These are phyloP conservation scores for Bassia scoparia DNA, from an alignment of 148 eudicot species.

Conservation along the genomic window DNA sequence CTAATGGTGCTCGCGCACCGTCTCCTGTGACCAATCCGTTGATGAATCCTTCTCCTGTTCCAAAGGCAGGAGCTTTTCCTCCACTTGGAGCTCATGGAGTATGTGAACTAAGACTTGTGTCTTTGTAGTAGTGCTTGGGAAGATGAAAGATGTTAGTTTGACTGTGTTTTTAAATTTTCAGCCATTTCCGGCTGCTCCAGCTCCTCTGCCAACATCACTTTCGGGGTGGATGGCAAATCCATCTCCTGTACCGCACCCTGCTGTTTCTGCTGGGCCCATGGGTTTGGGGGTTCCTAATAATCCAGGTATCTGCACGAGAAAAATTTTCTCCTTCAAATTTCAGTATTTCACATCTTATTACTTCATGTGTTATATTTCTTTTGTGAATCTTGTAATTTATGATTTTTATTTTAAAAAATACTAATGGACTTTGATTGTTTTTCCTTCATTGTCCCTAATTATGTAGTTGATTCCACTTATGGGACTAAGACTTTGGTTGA, in stretches of 20 bases:
- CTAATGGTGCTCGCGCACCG: slow-evolving; percentile 82
- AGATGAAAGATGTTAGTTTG: slow-evolving; percentile 17
- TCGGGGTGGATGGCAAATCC: slow-evolving; percentile 90
- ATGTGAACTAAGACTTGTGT: slow-evolving; percentile 30
- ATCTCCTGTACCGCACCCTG: slow-evolving; percentile 71
- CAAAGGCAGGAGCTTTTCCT: slow-evolving; percentile 74
- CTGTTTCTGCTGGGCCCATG: slow-evolving; percentile 76
- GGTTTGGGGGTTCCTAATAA: slow-evolving; percentile 60
- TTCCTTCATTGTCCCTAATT: too few species aligned
- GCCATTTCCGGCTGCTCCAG: slow-evolving; percentile 74
- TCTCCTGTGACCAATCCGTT: slow-evolving; percentile 79
- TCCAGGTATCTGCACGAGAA: slow-evolving; percentile 36
- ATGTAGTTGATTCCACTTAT: too few species aligned
- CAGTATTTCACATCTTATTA: not conserved
- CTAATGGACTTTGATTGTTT: too few species aligned
- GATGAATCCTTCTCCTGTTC: slow-evolving; percentile 52
- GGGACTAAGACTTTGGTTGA: too few species aligned
- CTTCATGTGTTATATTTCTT: too few species aligned
- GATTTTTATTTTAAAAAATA: too few species aligned
- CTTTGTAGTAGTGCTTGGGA: slow-evolving; percentile 12
- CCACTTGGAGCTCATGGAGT: slow-evolving; percentile 87
- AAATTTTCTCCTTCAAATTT: not conserved
- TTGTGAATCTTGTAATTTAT: not conserved
- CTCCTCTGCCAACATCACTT: slow-evolving; percentile 57
- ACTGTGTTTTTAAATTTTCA: slow-evolving; percentile 24